Evolutionary conservation across 2,329 filamentous ascomycete species (phyloP), one percentile per base, ranked within the genome.

Genomic region (Arthroderma sp.): DNA sequence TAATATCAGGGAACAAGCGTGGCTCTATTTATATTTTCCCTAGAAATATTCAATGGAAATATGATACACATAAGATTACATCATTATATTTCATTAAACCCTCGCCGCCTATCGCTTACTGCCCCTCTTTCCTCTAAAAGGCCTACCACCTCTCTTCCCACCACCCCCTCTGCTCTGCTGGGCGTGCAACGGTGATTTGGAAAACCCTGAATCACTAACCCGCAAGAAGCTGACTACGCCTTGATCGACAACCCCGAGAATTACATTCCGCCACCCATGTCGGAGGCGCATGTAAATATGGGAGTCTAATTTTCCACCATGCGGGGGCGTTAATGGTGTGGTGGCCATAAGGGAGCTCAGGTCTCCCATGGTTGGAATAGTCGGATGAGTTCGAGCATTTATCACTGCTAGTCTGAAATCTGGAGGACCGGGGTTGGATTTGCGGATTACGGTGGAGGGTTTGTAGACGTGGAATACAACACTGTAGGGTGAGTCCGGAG

Each of bases 161-260:
- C 60, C 58, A n/a, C 49, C 50, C 7, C 53, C 49, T 11, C 48
- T 45, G 38, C 53, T 53, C 40, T 55, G 56, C 28, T 57, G 52
- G 56, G 80, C 77, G 55, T 78, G 86, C 33, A 94, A 57, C 60
- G 67, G 77, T 62, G 94, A 86, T 50, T 78, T 74, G 0, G 73
- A 81, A 63, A 95, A 95, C 1, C 80, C 81, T 7, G 79, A 80
- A 67, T 96, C 87, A 1, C 76, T 78, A 47, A 95, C 73, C 27
- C 84, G 71, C 56, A 95, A 70, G 59, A 89, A 96, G 61, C 89
- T 96, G 38, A 88, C 82, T 22, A 96, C 73, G 0, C 91, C 91
- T 50, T 86, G 77, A 60, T 96, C 91, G 31, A 95, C 87, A 2
- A 96, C 76, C 0, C 88, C 91, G 27, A 98, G 61, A 31, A 95